Conservation (phyloP, 805 yeast species). For the Pichia scutulata region DNA sequence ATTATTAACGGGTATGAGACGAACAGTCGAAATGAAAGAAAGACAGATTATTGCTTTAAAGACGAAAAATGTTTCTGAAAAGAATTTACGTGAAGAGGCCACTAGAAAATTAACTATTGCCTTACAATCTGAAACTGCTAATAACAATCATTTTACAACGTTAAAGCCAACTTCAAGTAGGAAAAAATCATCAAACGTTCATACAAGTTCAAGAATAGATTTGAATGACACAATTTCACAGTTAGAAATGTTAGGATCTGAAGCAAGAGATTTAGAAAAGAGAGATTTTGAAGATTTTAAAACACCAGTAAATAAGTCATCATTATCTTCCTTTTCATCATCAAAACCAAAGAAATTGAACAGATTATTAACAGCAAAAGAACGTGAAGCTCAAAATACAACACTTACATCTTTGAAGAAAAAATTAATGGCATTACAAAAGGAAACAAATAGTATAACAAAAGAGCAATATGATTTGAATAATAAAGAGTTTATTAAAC, state of each 20-base stretch:
- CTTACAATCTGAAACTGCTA: slow-evolving; percentile 36
- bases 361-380: slow-evolving; percentile 10
- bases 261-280: slow-evolving; percentile 81
- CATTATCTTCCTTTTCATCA: neutral
- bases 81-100: slow-evolving; percentile 69
- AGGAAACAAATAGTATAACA: slow-evolving; percentile 69
- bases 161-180: neutral
- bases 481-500: slow-evolving; percentile 46
- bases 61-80: slow-evolving; percentile 51
- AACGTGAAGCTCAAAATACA: slow-evolving; percentile 41
- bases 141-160: slow-evolving; percentile 24
- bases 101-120: slow-evolving; percentile 64
- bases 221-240: neutral
- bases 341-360: neutral
- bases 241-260: slow-evolving; percentile 19
- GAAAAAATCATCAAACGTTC: neutral
- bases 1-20: slow-evolving; percentile 50
- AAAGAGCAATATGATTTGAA: slow-evolving; percentile 47
- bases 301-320: slow-evolving; percentile 9
- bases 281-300: slow-evolving; percentile 60
- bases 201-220: slow-evolving; percentile 6
- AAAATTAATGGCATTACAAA: slow-evolving; percentile 54
- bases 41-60: slow-evolving; percentile 57
- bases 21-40: slow-evolving; percentile 53
- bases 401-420: slow-evolving; percentile 49